Percentiles rank a stretch among this genome's conserved stretches.
Evolutionary conservation across 2,329 filamentous ascomycete genomes (phyloP).

Genomic region (Xylaria sp.): DNA sequence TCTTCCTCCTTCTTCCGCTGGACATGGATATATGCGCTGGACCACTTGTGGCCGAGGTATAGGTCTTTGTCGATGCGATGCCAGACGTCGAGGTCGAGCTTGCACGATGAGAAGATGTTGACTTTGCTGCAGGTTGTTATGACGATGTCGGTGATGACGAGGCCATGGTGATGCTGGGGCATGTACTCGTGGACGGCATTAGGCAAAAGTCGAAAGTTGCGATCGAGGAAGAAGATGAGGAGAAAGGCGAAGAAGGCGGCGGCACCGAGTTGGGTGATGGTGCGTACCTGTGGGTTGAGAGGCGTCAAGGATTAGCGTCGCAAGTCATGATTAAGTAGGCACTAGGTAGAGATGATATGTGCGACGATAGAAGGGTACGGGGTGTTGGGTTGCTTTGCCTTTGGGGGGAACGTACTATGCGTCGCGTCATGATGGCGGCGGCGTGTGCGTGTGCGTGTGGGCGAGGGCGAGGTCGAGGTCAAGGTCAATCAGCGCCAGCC

Average conservation of each 20-base stretch:
- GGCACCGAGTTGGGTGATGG: slow-evolving; percentile 75
- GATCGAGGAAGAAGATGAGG: slow-evolving; percentile 82
- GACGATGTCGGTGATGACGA: slow-evolving; percentile 84
- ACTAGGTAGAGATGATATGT: too few relatives aligned
- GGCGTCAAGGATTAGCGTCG: slow-evolving; percentile 21
- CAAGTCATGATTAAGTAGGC: neutral
- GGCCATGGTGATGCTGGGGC: slow-evolving; percentile 82
- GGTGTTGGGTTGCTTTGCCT: too few relatives aligned
- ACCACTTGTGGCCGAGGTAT: slow-evolving; percentile 75
- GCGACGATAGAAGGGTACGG: neutral
- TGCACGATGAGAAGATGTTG: slow-evolving; percentile 77
- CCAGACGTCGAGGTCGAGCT: slow-evolving; percentile 74
- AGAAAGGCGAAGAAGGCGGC: slow-evolving; percentile 71
- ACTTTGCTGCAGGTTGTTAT: slow-evolving; percentile 76
- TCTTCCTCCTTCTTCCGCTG: slow-evolving; percentile 87
- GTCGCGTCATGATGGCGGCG: slow-evolving; percentile 42
- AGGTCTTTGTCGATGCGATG: slow-evolving; percentile 88
- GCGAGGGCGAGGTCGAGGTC: neutral
- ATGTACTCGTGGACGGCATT: slow-evolving; percentile 85
- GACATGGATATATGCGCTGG: slow-evolving; percentile 80
- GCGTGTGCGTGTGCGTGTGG: neutral
- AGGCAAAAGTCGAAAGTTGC: slow-evolving; percentile 85
- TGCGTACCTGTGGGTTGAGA: slow-evolving; percentile 58
- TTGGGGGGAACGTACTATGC: slow-evolving; percentile 38
- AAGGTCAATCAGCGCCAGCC: slow-evolving; percentile 13